Evolutionary conservation across 331 rosid species (phyloP), one percentile per base, ranked within the genome.

Genomic region (Quercus tomentella): DNA sequence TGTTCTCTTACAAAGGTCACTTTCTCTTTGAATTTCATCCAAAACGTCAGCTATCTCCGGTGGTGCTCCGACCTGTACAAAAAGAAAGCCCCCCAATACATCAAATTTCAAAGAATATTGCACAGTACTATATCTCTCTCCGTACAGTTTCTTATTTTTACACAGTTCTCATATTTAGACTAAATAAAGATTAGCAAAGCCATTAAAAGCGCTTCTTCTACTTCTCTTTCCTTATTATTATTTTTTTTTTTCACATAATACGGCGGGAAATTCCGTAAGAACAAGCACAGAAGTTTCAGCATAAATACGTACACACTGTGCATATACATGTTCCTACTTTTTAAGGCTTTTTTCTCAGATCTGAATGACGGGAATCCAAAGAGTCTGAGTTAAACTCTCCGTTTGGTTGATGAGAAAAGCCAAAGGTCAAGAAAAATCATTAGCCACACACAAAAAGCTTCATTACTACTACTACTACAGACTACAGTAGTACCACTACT

Each of bases 1-100:
- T 55, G 77, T 72, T 79, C 83, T 70, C 76, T 78, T 75, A 61
- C 78, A 58, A 20, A 82, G 43, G 23, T 75, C 82, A 43, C 73
- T 81, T 31, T 84, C 87, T 74, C 35, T 86, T 77, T 84, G 78
- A 75, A 84, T 80, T 82, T 81, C 89, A 54, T 88, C 93, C 20
- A 88, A 75, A 57, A 82, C 58, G 4, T 80, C n/a, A 21, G 80
- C 90, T 26, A 86, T 60, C 71, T 89, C 92, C 79, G 91, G 89
- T 12, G 94, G 86, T 10, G 94, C 92, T 73, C 98, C 94, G 30
- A 93, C 92, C 98, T 93, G 86, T 7, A 82, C 45, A 76, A 0
- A 12, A 21, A 30, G 49, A 54, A 56, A 77, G 61, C 57, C 31
- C 66, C 31, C 20, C 4, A 65, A 55, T 30, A 57, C 6, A 62